Base-by-base conservation (phyloP, 2,329 filamentous ascomycete genomes). In the Ophiocordyceps camponoti-saundersi region DNA sequence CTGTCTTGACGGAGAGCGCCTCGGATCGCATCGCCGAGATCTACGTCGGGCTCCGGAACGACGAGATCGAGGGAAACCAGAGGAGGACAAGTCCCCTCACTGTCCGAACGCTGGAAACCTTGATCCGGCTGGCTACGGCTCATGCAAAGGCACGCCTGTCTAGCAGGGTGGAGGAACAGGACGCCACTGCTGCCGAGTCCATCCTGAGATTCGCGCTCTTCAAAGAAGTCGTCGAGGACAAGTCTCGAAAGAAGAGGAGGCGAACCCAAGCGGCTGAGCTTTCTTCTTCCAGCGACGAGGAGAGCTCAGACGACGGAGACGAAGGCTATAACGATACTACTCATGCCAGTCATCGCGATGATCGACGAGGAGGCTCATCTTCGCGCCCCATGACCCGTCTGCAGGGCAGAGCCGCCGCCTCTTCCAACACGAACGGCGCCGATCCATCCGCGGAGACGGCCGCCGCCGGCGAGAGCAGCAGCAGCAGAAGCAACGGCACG, bases 81-180 rank as follows among this genome's bases (percentile, higher is more conserved):
- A 80, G 92, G 65, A 90, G 92, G 63, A 86, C 93, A 54, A 98
- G 98, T 66, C 98, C 92, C 0, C 93, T 93, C 41, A 98, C 92
- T 3, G 98, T 92, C 0, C 79, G 92, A 60, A 93, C 98, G 65
- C 74, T 98, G 6, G 93, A 98, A 67, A 92, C 84, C 43, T 98
- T 98, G 93, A 96, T 98, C 60, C 90, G 92, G 51, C 82, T 98
- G 3, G 70, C 89, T 1, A 93, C 98, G 69, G 92, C 89, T 0
- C 93, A 98, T 64, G 93, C 92, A 44, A 95, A 95, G 65, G 96
- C 98, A 92, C 84, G 92, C 4, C 76, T 98, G 6, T 78, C 83
- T 0, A 62, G 71, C 3, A 76, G 72, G 15, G 92, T 98, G 41
- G 88, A 85, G 0, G 77, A 94, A 61, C 80, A 82, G 47, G 92